Base-by-base conservation (phyloP, 2,329 filamentous ascomycete genomes). In the Zymoseptoria tritici region DNA sequence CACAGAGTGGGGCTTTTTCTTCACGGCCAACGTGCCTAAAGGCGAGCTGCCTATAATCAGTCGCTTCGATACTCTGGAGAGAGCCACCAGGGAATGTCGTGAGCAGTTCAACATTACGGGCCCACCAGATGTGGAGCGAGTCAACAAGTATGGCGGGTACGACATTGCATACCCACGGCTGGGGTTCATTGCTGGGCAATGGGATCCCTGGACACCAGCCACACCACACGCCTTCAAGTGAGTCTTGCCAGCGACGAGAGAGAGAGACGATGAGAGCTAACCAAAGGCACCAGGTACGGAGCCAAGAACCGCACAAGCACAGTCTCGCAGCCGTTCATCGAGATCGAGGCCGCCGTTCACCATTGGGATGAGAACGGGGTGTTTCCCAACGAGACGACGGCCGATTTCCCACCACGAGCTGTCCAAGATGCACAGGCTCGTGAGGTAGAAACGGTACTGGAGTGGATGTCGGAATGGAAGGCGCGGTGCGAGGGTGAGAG, bases 71-170 rank as follows among this genome's bases (percentile, higher is more conserved):
- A 85, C 3, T 78, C 90, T 42, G 82, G 86, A 62, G 67, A 91
- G 0, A 78, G 85, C 2, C 91, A 86, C 72, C 72, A 78, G 2
- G 83, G 82, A 0, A 72, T 95, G 90, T 76, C 78, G 79, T 0
- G 77, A 82, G 7, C 82, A 83, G 0, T 95, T 91, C 79, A 87
- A 87, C 74, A 85, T 92, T 69, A 84, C 81, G 0, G 73, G 76
- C 0, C 82, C 81, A 0, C 82, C 90, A 0, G 78, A 91, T 56
- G 75, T 87, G 0, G 79, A 84, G 1, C 78, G 78, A 0, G 85
- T 94, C 73, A 94, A 95, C 78, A 85, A 87, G 69, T 87, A 88
- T 64, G 91, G 91, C 50, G 88, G 85, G 11, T 89, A 85, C 73
- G 65, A 71, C 51, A 86, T 94, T 66, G 81, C 82, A 52, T 91